Percentiles rank a stretch among this genome's conserved stretches.
Evolutionary conservation across 2,329 filamentous ascomycete species (phyloP).

Genomic region (Pestalotiopsis sp.): DNA sequence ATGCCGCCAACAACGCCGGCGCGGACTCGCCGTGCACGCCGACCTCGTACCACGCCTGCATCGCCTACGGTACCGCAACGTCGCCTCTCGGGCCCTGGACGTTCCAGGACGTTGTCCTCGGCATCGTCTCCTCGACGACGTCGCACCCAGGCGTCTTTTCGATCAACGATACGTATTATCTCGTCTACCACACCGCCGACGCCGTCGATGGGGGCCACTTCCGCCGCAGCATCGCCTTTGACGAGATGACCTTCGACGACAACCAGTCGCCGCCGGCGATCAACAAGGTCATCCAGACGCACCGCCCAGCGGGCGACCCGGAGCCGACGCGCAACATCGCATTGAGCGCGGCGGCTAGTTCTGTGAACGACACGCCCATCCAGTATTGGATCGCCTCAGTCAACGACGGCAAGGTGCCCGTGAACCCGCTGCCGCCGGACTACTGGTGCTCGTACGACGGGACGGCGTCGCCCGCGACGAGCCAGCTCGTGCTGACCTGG

Average conservation of each 20-base stretch:
- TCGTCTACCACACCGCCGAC: slow-evolving; percentile 40
- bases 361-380: slow-evolving; percentile 32
- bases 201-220: slow-evolving; percentile 37
- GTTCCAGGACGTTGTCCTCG: slow-evolving; percentile 35
- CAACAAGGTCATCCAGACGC: slow-evolving; percentile 32
- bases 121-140: slow-evolving; percentile 39
- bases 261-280: slow-evolving; percentile 28
- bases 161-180: slow-evolving; percentile 31
- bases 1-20: slow-evolving; percentile 41
- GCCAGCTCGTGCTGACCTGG: slow-evolving; percentile 35
- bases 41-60: slow-evolving; percentile 40
- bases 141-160: slow-evolving; percentile 38
- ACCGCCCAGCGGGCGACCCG: slow-evolving; percentile 20
- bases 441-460: slow-evolving; percentile 39
- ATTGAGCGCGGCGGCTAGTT: slow-evolving; percentile 26
- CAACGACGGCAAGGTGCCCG: slow-evolving; percentile 34
- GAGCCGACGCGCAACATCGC: slow-evolving; percentile 37
- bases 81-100: slow-evolving; percentile 39
- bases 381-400: slow-evolving; percentile 40
- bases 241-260: slow-evolving; percentile 36
- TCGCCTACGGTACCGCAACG: slow-evolving; percentile 38
- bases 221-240: slow-evolving; percentile 38
- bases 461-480: slow-evolving; percentile 31
- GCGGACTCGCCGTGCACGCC: slow-evolving; percentile 38
- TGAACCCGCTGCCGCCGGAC: slow-evolving; percentile 37